These are phyloP conservation scores for Cyberlindnera amylophila DNA, from an alignment of 805 yeast species.

Conservation along the genomic window DNA sequence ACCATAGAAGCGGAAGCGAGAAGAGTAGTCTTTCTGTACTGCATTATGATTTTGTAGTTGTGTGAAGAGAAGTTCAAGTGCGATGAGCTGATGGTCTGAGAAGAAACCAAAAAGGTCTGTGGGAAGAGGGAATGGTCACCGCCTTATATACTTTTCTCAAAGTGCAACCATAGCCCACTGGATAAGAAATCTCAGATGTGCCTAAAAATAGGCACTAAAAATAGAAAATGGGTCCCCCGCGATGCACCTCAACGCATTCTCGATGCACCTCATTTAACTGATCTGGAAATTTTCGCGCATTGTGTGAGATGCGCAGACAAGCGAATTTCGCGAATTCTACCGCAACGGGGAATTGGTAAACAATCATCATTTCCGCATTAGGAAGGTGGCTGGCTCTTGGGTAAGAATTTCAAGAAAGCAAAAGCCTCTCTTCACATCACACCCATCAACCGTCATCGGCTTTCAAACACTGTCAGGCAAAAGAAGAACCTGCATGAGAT, in stretches of 20 bases:
- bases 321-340: not conserved
- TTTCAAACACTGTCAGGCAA: no score
- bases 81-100: no score
- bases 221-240: constrained; percentile 1
- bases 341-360: constrained; percentile 8
- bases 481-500: no score
- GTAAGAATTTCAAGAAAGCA: constrained; percentile 1
- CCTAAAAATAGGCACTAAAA: constrained; percentile 9
- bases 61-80: no score
- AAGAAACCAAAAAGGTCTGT: not conserved
- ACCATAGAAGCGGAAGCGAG: constrained; percentile 44
- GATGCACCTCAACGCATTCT: not conserved
- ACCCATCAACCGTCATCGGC: no score
- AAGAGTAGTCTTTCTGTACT: constrained; percentile 37
- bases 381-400: constrained; percentile 20
- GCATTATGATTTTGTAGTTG: constrained; percentile 32
- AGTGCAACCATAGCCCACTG: not conserved
- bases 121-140: not conserved
- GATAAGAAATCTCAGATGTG: constrained; percentile 5
- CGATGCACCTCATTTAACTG: not conserved
- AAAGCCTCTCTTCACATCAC: no score
- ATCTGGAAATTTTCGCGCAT: not conserved
- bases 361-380: constrained; percentile 7
- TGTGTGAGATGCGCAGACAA: constrained; percentile 3
- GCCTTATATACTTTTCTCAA: constrained; percentile 6